Conservation (phyloP, 2,329 filamentous ascomycete genomes). For the Sclerotinia borealis region DNA sequence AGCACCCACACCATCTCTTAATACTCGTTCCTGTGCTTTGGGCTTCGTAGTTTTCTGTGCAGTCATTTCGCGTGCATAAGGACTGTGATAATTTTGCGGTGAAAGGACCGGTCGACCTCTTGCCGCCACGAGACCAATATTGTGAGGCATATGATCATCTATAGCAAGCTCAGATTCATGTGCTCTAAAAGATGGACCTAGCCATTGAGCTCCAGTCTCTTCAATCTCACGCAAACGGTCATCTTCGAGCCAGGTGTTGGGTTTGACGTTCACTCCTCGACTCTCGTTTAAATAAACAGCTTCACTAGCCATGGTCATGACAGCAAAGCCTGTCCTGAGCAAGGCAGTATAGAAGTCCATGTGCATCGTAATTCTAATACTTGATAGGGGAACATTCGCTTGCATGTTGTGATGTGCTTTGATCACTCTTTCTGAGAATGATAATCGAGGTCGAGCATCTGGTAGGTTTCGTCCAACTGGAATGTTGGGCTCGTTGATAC, state of each 20-base stretch:
- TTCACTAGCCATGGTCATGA: slow-evolving; percentile 89
- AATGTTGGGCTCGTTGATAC: slow-evolving; percentile 22
- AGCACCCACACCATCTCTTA: slow-evolving; percentile 66
- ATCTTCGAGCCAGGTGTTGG: slow-evolving; percentile 87
- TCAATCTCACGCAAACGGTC: slow-evolving; percentile 76
- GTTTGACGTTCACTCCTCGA: slow-evolving; percentile 62
- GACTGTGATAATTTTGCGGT: slow-evolving; percentile 43
- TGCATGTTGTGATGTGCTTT: slow-evolving; percentile 85
- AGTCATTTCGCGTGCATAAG: slow-evolving; percentile 66
- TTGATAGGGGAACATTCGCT: slow-evolving; percentile 78
- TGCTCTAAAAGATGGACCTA: slow-evolving; percentile 29
- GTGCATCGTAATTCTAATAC: slow-evolving; percentile 72
- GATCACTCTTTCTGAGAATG: slow-evolving; percentile 54
- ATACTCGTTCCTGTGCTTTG: slow-evolving; percentile 37
- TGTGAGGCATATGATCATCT: slow-evolving; percentile 18
- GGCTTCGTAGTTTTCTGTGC: slow-evolving; percentile 47
- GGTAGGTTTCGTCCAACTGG: slow-evolving; percentile 33
- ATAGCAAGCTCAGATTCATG: slow-evolving; percentile 24
- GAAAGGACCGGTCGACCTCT: slow-evolving; percentile 29
- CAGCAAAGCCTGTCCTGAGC: slow-evolving; percentile 77
- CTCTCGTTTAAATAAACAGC: slow-evolving; percentile 95
- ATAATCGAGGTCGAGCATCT: slow-evolving; percentile 30
- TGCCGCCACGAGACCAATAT: slow-evolving; percentile 28
- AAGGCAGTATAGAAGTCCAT: slow-evolving; percentile 96
- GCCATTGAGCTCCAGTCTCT: slow-evolving; percentile 34